These are phyloP conservation scores for Spathaspora boniae DNA, from an alignment of 805 yeast species.

Conservation along the genomic window DNA sequence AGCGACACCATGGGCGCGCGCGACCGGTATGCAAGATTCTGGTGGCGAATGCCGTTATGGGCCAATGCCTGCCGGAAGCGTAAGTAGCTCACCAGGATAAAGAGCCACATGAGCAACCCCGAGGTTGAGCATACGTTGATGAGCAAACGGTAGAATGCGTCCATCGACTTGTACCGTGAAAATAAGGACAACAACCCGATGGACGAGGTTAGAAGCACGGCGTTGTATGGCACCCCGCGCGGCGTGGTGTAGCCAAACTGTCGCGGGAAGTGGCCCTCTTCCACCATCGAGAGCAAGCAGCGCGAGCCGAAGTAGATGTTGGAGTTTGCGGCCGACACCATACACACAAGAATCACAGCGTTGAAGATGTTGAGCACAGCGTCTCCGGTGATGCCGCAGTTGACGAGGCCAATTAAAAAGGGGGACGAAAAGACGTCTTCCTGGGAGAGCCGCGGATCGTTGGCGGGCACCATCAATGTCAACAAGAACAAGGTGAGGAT, in stretches of 20 bases:
- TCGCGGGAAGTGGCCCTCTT: slow-evolving; percentile 9
- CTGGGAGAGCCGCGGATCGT: slow-evolving; percentile 9
- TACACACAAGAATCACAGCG: slow-evolving; percentile 18
- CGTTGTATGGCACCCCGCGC: slow-evolving; percentile 16
- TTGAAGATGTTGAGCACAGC: slow-evolving; percentile 16
- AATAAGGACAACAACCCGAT: slow-evolving; percentile 19
- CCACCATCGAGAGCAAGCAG: slow-evolving; percentile 17
- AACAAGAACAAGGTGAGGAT: slow-evolving; percentile 57
- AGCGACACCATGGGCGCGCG: slow-evolving; percentile 6
- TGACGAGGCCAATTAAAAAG: slow-evolving; percentile 19
- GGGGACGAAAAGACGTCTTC: slow-evolving; percentile 19
- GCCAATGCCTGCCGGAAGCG: slow-evolving; percentile 10
- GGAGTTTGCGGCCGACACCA: slow-evolving; percentile 27
- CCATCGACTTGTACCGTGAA: slow-evolving; percentile 16
- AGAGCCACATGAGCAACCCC: slow-evolving; percentile 27
- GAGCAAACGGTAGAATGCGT: slow-evolving; percentile 15
- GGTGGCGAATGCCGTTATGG: slow-evolving; percentile 57
- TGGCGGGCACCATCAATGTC: slow-evolving; percentile 61
- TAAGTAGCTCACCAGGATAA: slow-evolving; percentile 16
- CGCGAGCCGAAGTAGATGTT: slow-evolving; percentile 25
- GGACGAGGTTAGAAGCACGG: slow-evolving; percentile 17
- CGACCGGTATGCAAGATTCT: slow-evolving; percentile 51
- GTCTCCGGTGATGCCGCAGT: slow-evolving; percentile 13
- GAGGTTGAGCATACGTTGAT: slow-evolving; percentile 22
- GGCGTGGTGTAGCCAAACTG: slow-evolving; percentile 5